Base-by-base conservation (phyloP, 768 basidiomycete genomes). In the Agrocybe chaxingu region DNA sequence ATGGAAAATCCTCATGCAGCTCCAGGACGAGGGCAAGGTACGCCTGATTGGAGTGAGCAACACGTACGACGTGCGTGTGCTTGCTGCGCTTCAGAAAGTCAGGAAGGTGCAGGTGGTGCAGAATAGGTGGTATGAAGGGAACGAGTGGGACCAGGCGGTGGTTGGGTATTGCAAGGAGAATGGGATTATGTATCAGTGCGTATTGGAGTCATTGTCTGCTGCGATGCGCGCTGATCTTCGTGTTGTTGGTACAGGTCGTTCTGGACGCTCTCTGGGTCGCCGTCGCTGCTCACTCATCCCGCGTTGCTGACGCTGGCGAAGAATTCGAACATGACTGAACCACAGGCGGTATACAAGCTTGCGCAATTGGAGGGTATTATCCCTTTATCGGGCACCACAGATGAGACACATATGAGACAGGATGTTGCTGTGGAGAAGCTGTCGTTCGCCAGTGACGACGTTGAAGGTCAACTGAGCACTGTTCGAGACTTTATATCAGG, bases 191-290 rank as follows among this genome's bases (percentile, higher is more conserved):
- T 92, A 92, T 58, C 89, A 92, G 87, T 91, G 56, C 19, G 58
- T 24, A 24, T 57, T 48, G 31, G 31, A 32, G 13, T 7, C 12
- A 16, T 32, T 38, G 9, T 45, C 10, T 46, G 47, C 24, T 34
- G 7, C 24, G 7, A 24, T n/a, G 18, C 19, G 18, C 12, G 37
- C 2, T 7, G n/a, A 36, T 11, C 38, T 47, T 29, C 6, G 13
- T 47, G 16, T 41, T 9, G 39, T 12, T 16, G 19, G 24, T n/a
- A n/a, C 57, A 90, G 89, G 58, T 90, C 89, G 11, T 92, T 93
- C 66, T 92, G 92, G 91, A 92, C 92, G 18, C 68, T 94, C 18
- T 78, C 86, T 1, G 87, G 89, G n/a, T 87, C 89, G 2, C 85
- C 89, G 3, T 70, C 61, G 11, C 69, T 92, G 7, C 69, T 91